Percentiles rank a stretch among this genome's conserved stretches.
phyloP scores from a whole-genome alignment of 1,139 yeast species.

The Nematodospora anomalae region DNA sequence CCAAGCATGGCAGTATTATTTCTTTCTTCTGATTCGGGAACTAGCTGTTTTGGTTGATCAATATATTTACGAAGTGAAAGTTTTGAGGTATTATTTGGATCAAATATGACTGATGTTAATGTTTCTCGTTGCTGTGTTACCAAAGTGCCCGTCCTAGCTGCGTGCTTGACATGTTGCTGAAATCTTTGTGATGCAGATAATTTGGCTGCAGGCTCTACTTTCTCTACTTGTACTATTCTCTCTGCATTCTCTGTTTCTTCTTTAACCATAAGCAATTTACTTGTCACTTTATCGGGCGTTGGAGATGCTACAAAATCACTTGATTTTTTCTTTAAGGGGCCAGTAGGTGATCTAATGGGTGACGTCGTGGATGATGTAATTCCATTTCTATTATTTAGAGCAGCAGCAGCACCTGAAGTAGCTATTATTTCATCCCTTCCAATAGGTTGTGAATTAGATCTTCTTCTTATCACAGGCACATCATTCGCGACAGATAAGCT shows the following conservation, averaged over 20 bases:
- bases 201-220: conserved; percentile 12
- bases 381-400: conserved; percentile 22
- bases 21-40: conserved; percentile 4
- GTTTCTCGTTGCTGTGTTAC: conserved; percentile 42
- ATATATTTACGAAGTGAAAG: conserved; percentile 24
- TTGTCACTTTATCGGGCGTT: conserved; percentile 13
- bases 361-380: conserved; percentile 8
- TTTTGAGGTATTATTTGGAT: conserved; percentile 40
- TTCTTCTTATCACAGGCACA: conserved; percentile 14
- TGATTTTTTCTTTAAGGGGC: conserved; percentile 4
- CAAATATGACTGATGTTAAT: conserved; percentile 39
- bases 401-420: conserved; percentile 40
- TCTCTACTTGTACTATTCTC: conserved; percentile 21
- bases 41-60: conserved; percentile 13
- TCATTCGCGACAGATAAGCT: conserved; percentile 13
- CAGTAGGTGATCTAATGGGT: conserved; percentile 7
- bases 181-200: conserved; percentile 43
- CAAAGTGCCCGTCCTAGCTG: conserved; percentile 40
- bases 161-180: conserved; percentile 41
- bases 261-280: conserved; percentile 23
- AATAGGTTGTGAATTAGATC: conserved; percentile 46
- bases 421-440: conserved; percentile 21
- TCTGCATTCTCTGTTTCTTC: no score
- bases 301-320: conserved; percentile 11
- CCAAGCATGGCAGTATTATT: conserved; percentile 2